A percentile compares a stretch with the other conserved stretches of the same genome.
phyloP scores from a whole-genome alignment of 2,329 filamentous ascomycete species.

The Cordyceps tenuipes region DNA sequence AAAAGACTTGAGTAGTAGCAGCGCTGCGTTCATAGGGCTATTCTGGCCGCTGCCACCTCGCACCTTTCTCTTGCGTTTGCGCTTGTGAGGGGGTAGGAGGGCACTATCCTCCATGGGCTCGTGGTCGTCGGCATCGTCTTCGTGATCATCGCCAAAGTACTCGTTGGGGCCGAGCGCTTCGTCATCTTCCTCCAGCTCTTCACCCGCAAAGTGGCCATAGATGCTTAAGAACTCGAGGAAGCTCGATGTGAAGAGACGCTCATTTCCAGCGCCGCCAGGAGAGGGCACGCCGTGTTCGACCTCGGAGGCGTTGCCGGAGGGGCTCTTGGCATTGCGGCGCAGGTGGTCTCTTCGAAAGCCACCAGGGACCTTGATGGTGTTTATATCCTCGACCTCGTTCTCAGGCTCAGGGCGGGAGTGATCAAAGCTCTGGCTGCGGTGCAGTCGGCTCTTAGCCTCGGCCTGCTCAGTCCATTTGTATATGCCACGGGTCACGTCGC shows the following conservation, averaged over 20 bases:
- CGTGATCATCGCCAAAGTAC: conserved; percentile 72
- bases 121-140: conserved; percentile 47
- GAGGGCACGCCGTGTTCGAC: conserved; percentile 28
- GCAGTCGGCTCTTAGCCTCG: conserved; percentile 57
- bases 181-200: conserved; percentile 93
- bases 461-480: conserved; percentile 95
- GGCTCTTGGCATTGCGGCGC: conserved; percentile 62
- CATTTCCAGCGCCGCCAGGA: conserved; percentile 24
- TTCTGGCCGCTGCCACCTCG: conserved; percentile 68
- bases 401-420: conserved; percentile 69
- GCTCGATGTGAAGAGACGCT: conserved; percentile 72
- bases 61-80: conserved; percentile 67
- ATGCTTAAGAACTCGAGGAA: conserved; percentile 94
- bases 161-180: conserved; percentile 80
- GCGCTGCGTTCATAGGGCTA: conserved; percentile 66
- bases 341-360: conserved; percentile 90
- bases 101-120: conserved; percentile 82
- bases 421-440: conserved; percentile 84
- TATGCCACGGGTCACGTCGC: conserved; percentile 88
- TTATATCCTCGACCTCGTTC: conserved; percentile 74
- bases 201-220: conserved; percentile 95
- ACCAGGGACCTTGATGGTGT: conserved; percentile 84
- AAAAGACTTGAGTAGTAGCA: conserved; percentile 92
- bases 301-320: conserved; percentile 29
- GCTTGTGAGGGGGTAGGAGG: conserved; percentile 66